Percentiles rank a stretch among this genome's conserved stretches.
Evolutionary conservation across 768 basidiomycete genomes (phyloP).

Genomic region (Agrocybe pediades): DNA sequence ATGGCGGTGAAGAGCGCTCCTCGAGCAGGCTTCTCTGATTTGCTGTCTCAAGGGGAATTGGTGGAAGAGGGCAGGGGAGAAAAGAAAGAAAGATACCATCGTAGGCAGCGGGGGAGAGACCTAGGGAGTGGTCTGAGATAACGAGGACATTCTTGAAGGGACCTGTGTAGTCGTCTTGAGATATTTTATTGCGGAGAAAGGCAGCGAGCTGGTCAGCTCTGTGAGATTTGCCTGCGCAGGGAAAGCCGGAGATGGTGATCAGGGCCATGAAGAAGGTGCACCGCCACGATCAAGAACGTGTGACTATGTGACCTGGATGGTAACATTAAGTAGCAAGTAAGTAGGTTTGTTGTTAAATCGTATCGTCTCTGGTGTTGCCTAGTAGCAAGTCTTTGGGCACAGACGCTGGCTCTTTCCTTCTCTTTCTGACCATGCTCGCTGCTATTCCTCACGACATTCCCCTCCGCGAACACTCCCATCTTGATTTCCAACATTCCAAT

Average conservation of each 20-base stretch:
- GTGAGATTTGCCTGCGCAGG: conserved; percentile 84
- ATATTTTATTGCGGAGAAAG: conserved; percentile 55
- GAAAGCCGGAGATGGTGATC: conserved; percentile 87
- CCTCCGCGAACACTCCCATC: conserved; percentile 37
- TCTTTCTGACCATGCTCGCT: conserved; percentile 24
- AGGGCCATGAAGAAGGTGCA: conserved; percentile 70
- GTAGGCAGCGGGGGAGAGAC: conserved; percentile 66
- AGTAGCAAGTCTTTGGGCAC: conserved; percentile 15
- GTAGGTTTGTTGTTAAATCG: too few species aligned
- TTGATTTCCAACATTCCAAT: conserved; percentile 28
- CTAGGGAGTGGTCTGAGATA: conserved; percentile 75
- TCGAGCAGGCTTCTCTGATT: conserved; percentile 86
- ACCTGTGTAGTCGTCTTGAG: conserved; percentile 52
- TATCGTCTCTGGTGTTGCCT: conserved; percentile 10
- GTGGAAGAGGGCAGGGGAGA: background rate
- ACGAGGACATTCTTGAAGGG: conserved; percentile 46
- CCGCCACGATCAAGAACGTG: conserved; percentile 15
- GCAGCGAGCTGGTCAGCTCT: conserved; percentile 65
- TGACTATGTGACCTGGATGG: conserved; percentile 21
- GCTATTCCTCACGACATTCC: conserved; percentile 27
- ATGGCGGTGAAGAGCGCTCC: conserved; percentile 82
- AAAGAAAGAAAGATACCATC: conserved; percentile 52
- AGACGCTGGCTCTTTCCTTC: conserved; percentile 15
- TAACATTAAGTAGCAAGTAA: too few species aligned
- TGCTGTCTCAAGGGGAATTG: conserved; percentile 52